Base-by-base conservation (phyloP, 805 yeast species). In the Myxozyma sirexii region DNA sequence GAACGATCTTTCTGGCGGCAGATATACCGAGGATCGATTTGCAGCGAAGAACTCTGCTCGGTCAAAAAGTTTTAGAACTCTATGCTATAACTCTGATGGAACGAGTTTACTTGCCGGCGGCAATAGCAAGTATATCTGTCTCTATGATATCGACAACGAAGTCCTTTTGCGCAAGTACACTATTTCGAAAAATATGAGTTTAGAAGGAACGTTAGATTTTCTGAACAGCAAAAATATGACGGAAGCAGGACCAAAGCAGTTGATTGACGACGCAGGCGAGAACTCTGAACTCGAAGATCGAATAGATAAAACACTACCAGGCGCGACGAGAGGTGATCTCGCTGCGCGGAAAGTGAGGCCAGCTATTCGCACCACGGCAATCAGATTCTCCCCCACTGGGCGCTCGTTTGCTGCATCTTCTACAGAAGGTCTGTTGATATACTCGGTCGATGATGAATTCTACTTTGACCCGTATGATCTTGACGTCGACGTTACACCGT, bases 381-480 rank as follows among this genome's bases (percentile, higher is more conserved):
- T 94, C 29, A 81, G 80, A 66, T 94, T 92, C 70, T 89, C 97
- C 1, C 99, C 99, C 19, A 87, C 97, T 0, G 87, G 96, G 1
- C 80, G 87, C 21, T 84, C 96, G 35, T 94, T 94, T 79, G 94
- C 96, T 0, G 96, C 96, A 43, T 94, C 97, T 0, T 86, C 97
- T 0, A 94, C 99, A 0, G 98, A 93, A 72, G 99, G 99, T 7
- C 76, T 94, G 47, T 77, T 91, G 57, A 78, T 94, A 1, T 94
- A 82, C 72, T 86, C 96, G 1, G 82, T 91, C 41, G 96, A 93
- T 72, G 85, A 85, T 51, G 76, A 82, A 10, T 75, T 86, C 51
- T 76, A 85, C 29, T 94, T 94, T 71, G 99, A 94, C 77, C 99
- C 99, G 35, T 90, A 90, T 71, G 98, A 94, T 72, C 80, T 94